phyloP scores from a whole-genome alignment of 2,329 filamentous ascomycete genomes.

The Aspergillus brasiliensis region DNA sequence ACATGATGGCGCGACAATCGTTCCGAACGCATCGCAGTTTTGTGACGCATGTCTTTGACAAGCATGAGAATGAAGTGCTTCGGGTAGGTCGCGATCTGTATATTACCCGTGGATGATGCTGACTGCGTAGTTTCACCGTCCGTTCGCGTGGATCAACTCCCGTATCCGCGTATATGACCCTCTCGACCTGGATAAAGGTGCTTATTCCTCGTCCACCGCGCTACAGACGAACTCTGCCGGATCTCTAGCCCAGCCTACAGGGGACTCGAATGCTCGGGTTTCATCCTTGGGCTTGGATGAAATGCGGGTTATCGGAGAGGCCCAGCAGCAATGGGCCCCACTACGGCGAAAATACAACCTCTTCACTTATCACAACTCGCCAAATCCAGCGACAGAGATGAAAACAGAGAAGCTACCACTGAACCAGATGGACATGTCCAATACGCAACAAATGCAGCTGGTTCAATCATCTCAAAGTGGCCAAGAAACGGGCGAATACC shows the following conservation, averaged over 20 bases:
- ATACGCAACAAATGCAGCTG: constrained; percentile 50
- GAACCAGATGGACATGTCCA: constrained; percentile 52
- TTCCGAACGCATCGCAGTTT: constrained; percentile 65
- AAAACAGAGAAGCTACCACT: constrained; percentile 45
- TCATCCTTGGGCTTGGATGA: constrained; percentile 56
- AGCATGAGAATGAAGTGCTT: constrained; percentile 61
- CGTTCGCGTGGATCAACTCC: constrained; percentile 66
- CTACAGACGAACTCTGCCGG: constrained; percentile 48
- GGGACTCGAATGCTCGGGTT: constrained; percentile 52
- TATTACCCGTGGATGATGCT: constrained; percentile 2
- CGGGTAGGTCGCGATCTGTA: constrained; percentile 34
- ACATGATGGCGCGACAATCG: constrained; percentile 60
- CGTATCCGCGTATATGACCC: constrained; percentile 60
- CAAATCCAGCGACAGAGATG: constrained; percentile 36
- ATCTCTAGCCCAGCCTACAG: constrained; percentile 42
- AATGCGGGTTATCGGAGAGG: constrained; percentile 66
- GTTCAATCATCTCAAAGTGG: constrained; percentile 23
- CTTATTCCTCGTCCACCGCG: constrained; percentile 44
- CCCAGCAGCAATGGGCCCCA: constrained; percentile 65
- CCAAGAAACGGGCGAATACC: constrained; percentile 49
- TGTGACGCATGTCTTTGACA: constrained; percentile 66
- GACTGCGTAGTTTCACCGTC: constrained; percentile 56
- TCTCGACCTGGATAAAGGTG: constrained; percentile 36
- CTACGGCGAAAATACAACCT: constrained; percentile 66
- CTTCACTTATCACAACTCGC: constrained; percentile 58